Base-by-base conservation (phyloP, 192 early-diverging fungal genomes). In the Coemansia sp. region DNA sequence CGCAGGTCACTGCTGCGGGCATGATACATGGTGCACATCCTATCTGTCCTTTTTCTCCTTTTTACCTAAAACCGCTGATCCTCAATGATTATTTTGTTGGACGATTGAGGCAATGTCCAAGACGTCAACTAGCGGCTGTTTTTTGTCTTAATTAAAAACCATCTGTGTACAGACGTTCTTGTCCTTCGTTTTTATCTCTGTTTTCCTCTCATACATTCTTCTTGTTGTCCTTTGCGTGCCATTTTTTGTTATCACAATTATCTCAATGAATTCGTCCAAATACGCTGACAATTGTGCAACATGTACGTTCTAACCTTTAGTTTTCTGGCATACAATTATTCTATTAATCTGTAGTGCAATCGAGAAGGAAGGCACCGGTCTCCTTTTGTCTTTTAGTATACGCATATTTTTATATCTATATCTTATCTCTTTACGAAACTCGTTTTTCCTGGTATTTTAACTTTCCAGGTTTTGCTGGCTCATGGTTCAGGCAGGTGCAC, bases 11-110 rank as follows among this genome's bases (percentile, higher is more conserved):
- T 18, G 27, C 27, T 30, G 27, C 27, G 27, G 27, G 27, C 27
- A 30, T 30, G 27, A 30, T 30, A 30, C 46, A 48, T 48, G 24
- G 19, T 48, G 46, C 46, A 48, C 46, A 48, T 48, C 46, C 7
- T 30, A 30, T 48, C 7, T 1, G 46, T 24, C 22, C 7, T 48
- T 25, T 48, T 48, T 48, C 18, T 11, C 6, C 24, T 21, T 48
- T 48, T 48, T 48, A 25, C 46, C 46, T 48, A 48, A 48, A 30
- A 13, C 12, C 24, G 46, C 21, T 48, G 46, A 48, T 48, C 46
- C 14, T 48, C 46, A 48, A 48, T 24, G 46, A 12, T 48, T 19
- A 11, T 25, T 24, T 48, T 48, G 46, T 48, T 24, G 21, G 46
- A 25, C 19, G 9, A 48, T 48, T 48, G 46, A 19, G 24, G 11